Base-by-base conservation (phyloP, 768 basidiomycete species). In the Leccinum barrowsii region DNA sequence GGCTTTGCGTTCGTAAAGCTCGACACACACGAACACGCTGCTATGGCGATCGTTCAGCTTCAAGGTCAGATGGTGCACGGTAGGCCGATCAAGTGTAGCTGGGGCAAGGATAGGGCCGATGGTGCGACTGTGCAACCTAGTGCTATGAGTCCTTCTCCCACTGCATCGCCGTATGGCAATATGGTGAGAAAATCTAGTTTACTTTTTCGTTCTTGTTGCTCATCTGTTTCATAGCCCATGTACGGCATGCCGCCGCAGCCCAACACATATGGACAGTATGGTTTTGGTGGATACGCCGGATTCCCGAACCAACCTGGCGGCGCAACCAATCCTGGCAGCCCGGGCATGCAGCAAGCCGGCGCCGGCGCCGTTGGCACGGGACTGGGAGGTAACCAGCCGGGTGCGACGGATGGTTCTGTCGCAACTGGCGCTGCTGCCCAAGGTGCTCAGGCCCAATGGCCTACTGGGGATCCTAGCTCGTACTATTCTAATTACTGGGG, bases 1-100 rank as follows among this genome's bases (percentile, higher is more conserved):
- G 96, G 96, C 48, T 99, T 98, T 73, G 96, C 97, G 2, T 98
- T 98, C 70, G 94, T 99, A 72, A 98, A 98, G 77, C 83, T 98
- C 57, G 97, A 99, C 75, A 94, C 94, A 53, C 96, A 98, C 73
- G 94, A 98, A 72, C 94, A 98, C 72, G 96, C 96, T 55, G 96
- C 97, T 7, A 89, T 94, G 86, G 96, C 96, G 40, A 99, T 99
- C 68, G 90, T 96, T 60, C 94, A 98, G 73, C 79, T 99, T 53
- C 93, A 96, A 74, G 95, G 96, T 55, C 92, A 94, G 77, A 91
- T 94, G 82, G 92, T 99, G 26, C 97, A 99, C 64, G 96, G 96
- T 50, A 78, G 97, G 40, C 94, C 95, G 7, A 93, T 98, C 80
- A 98, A 98, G 77, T 96, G 93, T 75, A 94, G 92, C 67, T 99